Conservation (phyloP, 352 stramenopile genomes). For the Peronosclerospora sorghi region DNA sequence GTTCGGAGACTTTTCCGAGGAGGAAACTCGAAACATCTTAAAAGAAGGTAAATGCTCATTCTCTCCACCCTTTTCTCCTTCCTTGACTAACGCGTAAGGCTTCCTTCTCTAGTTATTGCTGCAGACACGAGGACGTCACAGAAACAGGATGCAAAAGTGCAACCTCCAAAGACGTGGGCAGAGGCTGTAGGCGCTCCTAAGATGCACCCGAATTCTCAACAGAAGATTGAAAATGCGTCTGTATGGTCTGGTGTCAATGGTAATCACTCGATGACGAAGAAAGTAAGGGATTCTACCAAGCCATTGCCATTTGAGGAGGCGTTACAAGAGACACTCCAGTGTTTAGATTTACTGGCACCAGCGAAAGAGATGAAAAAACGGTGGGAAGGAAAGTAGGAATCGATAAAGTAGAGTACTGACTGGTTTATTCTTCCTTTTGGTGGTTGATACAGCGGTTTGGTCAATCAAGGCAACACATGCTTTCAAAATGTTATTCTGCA, state of each 20-base stretch:
- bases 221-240: constrained; percentile 16
- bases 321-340: constrained; percentile 45
- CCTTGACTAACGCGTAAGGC: neutral
- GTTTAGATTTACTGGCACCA: constrained; percentile 43
- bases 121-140: constrained; percentile 8
- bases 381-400: constrained; percentile 13
- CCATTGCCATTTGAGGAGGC: constrained; percentile 49
- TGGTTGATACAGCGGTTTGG: constrained; percentile 33
- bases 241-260: constrained; percentile 8
- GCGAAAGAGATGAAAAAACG: constrained; percentile 78
- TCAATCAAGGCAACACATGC: constrained; percentile 84
- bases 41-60: constrained; percentile 25
- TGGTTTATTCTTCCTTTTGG: neutral
- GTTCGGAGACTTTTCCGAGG: constrained; percentile 72
- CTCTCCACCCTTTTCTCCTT: neutral
- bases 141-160: neutral
- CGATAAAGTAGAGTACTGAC: neutral
- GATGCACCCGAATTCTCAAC: constrained; percentile 10
- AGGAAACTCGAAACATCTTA: constrained; percentile 44
- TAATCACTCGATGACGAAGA: neutral
- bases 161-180: constrained; percentile 48
- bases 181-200: constrained; percentile 35
- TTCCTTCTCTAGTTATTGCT: constrained; percentile 3
- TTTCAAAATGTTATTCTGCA: constrained; percentile 86
- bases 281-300: constrained; percentile 1